A percentile compares a stretch with the other conserved stretches of the same genome.
These are phyloP conservation scores for Pseudoscleropodium purum DNA, from an alignment of 225 moss, liverwort and hornwort species.

Conservation along the genomic window DNA sequence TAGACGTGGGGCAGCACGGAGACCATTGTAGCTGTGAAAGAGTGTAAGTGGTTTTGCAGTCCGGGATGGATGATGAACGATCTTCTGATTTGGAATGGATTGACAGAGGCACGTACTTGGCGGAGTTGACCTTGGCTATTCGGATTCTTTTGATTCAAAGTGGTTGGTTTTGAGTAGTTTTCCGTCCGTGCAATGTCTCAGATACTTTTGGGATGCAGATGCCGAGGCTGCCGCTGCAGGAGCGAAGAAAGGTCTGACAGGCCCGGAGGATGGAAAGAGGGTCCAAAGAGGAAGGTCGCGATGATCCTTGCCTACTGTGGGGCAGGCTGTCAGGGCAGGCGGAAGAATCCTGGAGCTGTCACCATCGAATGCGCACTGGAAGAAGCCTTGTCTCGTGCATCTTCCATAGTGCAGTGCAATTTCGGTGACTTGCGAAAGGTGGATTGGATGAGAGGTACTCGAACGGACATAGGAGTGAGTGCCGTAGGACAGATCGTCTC, in stretches of 20 bases:
- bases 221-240: background rate
- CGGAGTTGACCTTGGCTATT: background rate
- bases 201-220: background rate
- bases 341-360: constrained; percentile 65
- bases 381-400: constrained; percentile 59
- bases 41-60: background rate
- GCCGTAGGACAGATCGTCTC: background rate
- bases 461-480: background rate
- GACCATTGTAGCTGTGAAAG: background rate
- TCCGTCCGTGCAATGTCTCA: background rate
- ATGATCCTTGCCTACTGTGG: constrained; percentile 64
- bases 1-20: background rate
- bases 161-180: background rate
- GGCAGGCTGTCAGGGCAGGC: constrained; percentile 68
- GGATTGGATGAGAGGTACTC: background rate
- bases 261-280: constrained; percentile 17
- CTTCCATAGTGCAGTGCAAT: constrained; percentile 17
- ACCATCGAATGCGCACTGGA: constrained; percentile 79
- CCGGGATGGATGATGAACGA: background rate
- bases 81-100: background rate
- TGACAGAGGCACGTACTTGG: background rate
- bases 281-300: constrained; percentile 60
- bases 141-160: background rate
- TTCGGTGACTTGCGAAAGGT: background rate
- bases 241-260: constrained; percentile 16